Evolutionary conservation across 345 rosid genomes (phyloP).

Genomic region (Populus tremula): DNA sequence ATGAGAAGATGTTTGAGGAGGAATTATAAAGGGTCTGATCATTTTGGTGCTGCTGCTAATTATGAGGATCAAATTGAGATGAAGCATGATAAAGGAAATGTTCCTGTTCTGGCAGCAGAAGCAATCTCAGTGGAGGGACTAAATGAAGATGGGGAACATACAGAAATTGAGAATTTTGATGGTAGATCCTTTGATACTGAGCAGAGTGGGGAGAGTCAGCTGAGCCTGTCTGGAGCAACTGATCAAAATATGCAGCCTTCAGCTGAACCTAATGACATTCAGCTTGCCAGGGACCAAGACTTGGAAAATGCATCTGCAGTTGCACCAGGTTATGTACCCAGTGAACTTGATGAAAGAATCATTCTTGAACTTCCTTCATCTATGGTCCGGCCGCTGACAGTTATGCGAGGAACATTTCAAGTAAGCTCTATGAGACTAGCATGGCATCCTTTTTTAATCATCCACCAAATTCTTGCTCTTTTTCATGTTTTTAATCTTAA

Average conservation of each 20-base stretch:
- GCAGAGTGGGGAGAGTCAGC: constrained; percentile 39
- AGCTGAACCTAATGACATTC: constrained; percentile 47
- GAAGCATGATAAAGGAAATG: constrained; percentile 44
- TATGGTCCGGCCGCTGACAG: constrained; percentile 89
- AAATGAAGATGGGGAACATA: constrained; percentile 79
- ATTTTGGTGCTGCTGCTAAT: constrained; percentile 91
- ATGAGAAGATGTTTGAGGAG: constrained; percentile 88
- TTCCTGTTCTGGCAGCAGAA: constrained; percentile 79
- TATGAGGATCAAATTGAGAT: constrained; percentile 57
- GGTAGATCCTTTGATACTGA: constrained; percentile 43
- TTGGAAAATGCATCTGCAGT: constrained; percentile 54
- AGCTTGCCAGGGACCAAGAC: constrained; percentile 47
- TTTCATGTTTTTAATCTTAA: background rate
- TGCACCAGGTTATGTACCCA: constrained; percentile 84
- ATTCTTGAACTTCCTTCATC: constrained; percentile 89
- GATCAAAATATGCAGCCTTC: constrained; percentile 50
- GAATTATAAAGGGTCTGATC: constrained; percentile 77
- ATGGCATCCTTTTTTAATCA: background rate
- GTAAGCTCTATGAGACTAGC: constrained; percentile 40
- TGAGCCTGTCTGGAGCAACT: constrained; percentile 42
- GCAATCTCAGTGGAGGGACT: constrained; percentile 70
- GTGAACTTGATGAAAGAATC: constrained; percentile 87
- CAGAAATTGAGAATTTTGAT: constrained; percentile 57
- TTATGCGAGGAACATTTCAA: constrained; percentile 87
- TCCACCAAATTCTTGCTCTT: background rate